A percentile compares a stretch with the other conserved stretches of the same genome.
Conservation (phyloP, 179 eudicot genomes). For the Silene noctiflora region DNA sequence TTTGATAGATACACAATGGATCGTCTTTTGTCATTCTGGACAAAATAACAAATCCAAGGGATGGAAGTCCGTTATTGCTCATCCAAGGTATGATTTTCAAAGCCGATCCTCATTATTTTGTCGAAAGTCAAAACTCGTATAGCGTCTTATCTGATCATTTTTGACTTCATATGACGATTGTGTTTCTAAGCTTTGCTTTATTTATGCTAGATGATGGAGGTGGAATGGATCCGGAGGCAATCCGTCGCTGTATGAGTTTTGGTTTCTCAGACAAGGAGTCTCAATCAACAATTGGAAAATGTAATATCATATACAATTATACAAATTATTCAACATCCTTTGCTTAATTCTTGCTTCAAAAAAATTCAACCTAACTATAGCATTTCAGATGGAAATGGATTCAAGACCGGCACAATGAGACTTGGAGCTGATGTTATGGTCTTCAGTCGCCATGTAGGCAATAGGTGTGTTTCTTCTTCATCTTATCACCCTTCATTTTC, state of each 20-base stretch:
- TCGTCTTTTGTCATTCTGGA: constrained; percentile 73
- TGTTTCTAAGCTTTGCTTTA: constrained; percentile 23
- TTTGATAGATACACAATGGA: constrained; percentile 73
- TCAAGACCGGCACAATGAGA: constrained; percentile 88
- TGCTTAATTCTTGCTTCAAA: constrained; percentile 9
- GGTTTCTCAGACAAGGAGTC: constrained; percentile 89
- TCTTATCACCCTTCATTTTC: background rate
- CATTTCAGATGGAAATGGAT: constrained; percentile 93
- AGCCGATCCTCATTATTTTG: constrained; percentile 7
- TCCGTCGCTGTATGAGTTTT: constrained; percentile 80
- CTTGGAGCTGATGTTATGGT: constrained; percentile 90
- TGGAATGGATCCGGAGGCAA: constrained; percentile 86
- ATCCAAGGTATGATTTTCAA: constrained; percentile 61
- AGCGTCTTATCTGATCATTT: constrained; percentile 9
- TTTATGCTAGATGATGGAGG: constrained; percentile 78
- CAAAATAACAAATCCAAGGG: constrained; percentile 66
- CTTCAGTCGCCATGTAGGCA: constrained; percentile 48
- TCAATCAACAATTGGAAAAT: constrained; percentile 68
- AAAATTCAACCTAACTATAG: constrained; percentile 22
- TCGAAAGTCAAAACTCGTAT: background rate
- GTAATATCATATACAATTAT: constrained; percentile 35
- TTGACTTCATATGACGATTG: background rate
- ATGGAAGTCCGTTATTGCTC: constrained; percentile 63
- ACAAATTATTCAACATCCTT: background rate
- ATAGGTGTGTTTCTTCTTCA: constrained; percentile 34